Percentiles rank a stretch among this genome's conserved stretches.
These are phyloP conservation scores for Camelina hispida DNA, from an alignment of 345 rosid genomes.

Conservation along the genomic window DNA sequence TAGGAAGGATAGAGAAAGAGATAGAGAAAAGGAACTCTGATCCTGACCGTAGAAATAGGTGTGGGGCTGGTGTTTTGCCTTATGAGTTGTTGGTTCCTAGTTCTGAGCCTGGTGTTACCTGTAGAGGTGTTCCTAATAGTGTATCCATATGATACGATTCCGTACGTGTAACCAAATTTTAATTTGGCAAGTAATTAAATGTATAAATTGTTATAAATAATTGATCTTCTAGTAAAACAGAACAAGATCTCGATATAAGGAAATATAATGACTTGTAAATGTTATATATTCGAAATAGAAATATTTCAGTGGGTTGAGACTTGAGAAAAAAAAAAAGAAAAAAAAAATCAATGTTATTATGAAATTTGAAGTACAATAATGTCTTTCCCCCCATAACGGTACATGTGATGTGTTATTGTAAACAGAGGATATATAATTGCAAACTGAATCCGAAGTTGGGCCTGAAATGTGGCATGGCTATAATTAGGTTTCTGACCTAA, in stretches of 20 bases:
- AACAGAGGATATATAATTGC: too few relatives aligned
- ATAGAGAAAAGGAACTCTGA: constrained; percentile 77
- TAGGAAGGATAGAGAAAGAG: constrained; percentile 77
- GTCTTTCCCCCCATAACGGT: too few relatives aligned
- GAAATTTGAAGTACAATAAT: too few relatives aligned
- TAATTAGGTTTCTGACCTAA: not conserved
- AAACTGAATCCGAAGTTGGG: too few relatives aligned
- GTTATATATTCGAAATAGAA: too few relatives aligned
- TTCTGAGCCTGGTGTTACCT: constrained; percentile 95
- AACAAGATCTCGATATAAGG: too few relatives aligned
- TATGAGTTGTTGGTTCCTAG: constrained; percentile 89
- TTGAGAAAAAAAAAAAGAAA: too few relatives aligned
- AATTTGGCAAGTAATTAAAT: not conserved
- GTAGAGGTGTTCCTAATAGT: constrained; percentile 96
- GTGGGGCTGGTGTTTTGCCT: constrained; percentile 97
- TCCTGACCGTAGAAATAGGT: constrained; percentile 66
- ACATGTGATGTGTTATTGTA: too few relatives aligned
- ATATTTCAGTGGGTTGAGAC: too few relatives aligned
- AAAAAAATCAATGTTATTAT: too few relatives aligned
- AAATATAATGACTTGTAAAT: too few relatives aligned
- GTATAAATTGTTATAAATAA: not conserved
- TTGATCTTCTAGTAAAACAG: not conserved
- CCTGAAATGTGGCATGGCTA: too few relatives aligned
- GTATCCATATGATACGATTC: constrained; percentile 65
- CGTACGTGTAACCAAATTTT: constrained; percentile 2